Percentiles rank a stretch among this genome's conserved stretches.
Evolutionary conservation across 208 protist genomes (phyloP).

Genomic region (Leishmania tropica): DNA sequence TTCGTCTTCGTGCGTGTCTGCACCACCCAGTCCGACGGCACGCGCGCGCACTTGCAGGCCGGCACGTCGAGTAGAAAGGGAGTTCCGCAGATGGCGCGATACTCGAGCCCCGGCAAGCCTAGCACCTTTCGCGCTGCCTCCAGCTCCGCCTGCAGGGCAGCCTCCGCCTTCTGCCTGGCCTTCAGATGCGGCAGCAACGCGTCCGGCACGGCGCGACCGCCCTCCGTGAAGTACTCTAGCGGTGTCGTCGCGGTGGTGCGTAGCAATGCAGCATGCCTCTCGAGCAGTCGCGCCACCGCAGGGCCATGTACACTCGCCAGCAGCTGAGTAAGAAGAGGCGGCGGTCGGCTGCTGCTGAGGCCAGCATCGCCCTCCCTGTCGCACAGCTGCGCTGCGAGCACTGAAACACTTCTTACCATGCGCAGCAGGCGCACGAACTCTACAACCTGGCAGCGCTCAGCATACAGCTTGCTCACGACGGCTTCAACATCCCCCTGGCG

Average conservation of each 20-base stretch:
- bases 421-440: constrained; percentile 80
- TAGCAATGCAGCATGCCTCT: constrained; percentile 38
- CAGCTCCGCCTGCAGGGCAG: constrained; percentile 66
- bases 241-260: constrained; percentile 54
- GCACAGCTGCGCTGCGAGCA: constrained; percentile 33
- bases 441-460: constrained; percentile 67
- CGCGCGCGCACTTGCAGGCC: constrained; percentile 42
- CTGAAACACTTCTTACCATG: constrained; percentile 38
- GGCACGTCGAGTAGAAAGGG: constrained; percentile 81
- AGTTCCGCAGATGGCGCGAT: constrained; percentile 80
- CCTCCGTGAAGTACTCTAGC: constrained; percentile 61
- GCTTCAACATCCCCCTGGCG: constrained; percentile 81
- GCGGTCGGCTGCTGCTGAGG: background rate
- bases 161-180: constrained; percentile 42
- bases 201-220: constrained; percentile 21
- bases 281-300: constrained; percentile 38
- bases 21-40: constrained; percentile 72
- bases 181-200: constrained; percentile 40
- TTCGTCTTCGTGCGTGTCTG: constrained; percentile 78
- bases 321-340: constrained; percentile 33
- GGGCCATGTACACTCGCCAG: constrained; percentile 29
- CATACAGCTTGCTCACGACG: constrained; percentile 71
- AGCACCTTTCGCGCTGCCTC: constrained; percentile 46
- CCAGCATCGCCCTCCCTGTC: background rate
- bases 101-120: constrained; percentile 68